Conservation (phyloP, 23 red algal genomes). For the Gracilariopsis chorda region DNA sequence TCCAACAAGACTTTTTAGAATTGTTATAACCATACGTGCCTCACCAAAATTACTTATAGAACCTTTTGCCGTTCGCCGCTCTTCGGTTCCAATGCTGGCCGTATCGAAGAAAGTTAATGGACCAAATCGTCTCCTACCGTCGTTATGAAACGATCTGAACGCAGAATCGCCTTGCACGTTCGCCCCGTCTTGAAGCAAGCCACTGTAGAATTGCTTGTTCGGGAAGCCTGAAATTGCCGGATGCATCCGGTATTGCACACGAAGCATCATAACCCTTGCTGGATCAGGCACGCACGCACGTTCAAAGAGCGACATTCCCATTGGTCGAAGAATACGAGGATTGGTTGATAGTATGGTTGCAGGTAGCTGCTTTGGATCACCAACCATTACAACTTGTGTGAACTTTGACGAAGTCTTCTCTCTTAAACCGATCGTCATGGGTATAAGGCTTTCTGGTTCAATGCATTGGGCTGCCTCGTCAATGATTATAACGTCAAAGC, state of each 20-base stretch:
- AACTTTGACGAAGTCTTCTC: neutral
- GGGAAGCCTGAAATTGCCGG: conserved; percentile 87
- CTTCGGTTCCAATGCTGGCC: neutral
- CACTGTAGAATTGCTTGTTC: conserved; percentile 77
- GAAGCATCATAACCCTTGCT: conserved; percentile 45
- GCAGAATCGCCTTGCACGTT: neutral
- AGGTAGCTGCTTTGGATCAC: conserved; percentile 94
- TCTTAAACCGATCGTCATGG: conserved; percentile 16
- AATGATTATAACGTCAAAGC: conserved; percentile 78
- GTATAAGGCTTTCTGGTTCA: conserved; percentile 78
- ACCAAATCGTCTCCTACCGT: conserved; percentile 34
- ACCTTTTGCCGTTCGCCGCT: conserved; percentile 21
- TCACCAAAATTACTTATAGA: conserved; percentile 51
- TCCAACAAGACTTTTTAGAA: neutral
- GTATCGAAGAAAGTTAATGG: conserved; percentile 68
- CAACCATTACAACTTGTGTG: conserved; percentile 61
- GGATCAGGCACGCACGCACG: conserved; percentile 21
- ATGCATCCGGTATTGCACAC: conserved; percentile 99
- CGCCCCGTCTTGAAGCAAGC: conserved; percentile 29
- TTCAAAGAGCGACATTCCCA: conserved; percentile 80
- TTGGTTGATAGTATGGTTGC: conserved; percentile 75
- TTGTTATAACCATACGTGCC: conserved; percentile 17
- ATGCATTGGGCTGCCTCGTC: conserved; percentile 87
- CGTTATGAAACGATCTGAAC: conserved; percentile 25
- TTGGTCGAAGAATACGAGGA: conserved; percentile 5